Percentiles rank a stretch among this genome's conserved stretches.
These are phyloP conservation scores for Rhytidiadelphus loreus DNA, from an alignment of 225 moss, liverwort and hornwort species.

Conservation along the genomic window DNA sequence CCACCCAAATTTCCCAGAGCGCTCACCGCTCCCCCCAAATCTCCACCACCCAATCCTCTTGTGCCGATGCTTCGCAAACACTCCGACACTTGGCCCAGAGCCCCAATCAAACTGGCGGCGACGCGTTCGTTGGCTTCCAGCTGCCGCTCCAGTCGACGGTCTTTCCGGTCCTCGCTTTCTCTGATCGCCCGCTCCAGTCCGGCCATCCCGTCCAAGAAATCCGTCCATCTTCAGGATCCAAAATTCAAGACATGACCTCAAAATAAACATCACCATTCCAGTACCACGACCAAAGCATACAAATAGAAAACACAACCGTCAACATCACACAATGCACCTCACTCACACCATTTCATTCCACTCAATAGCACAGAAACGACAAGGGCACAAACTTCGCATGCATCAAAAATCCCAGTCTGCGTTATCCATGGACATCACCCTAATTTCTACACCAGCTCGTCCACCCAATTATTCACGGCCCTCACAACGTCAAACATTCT, in stretches of 20 bases:
- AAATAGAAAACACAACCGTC: neutral
- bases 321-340: neutral
- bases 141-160: slow-evolving; percentile 51
- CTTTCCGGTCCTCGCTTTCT: slow-evolving; percentile 50
- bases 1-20: slow-evolving; percentile 45
- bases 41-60: slow-evolving; percentile 17
- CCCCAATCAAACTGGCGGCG: slow-evolving; percentile 30
- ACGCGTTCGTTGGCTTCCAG: slow-evolving; percentile 44
- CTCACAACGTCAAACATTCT: neutral
- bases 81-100: slow-evolving; percentile 43
- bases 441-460: neutral
- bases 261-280: neutral
- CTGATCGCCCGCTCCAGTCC: slow-evolving; percentile 43
- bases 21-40: slow-evolving; percentile 23
- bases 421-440: neutral
- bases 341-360: neutral
- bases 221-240: slow-evolving; percentile 25
- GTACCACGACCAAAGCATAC: neutral
- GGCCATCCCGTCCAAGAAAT: slow-evolving; percentile 41
- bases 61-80: slow-evolving; percentile 16
- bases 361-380: neutral
- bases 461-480: neutral
- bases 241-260: neutral
- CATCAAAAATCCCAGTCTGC: neutral
- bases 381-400: neutral